Evolutionary conservation across 352 stramenopile genomes (phyloP).

Genomic region (Phytophthora podocarpi): DNA sequence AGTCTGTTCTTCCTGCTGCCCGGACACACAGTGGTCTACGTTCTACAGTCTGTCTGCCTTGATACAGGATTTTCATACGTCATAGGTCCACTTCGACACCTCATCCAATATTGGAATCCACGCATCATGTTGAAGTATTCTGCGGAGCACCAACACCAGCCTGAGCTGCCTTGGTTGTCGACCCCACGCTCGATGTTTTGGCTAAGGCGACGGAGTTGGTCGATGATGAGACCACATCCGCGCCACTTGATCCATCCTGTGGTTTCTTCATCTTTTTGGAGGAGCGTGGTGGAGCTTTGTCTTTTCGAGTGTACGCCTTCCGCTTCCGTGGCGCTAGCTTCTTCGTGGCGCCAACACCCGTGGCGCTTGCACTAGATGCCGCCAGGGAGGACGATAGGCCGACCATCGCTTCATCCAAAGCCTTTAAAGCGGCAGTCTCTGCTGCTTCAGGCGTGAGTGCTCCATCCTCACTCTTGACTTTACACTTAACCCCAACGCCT

Average conservation of each 20-base stretch:
- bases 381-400: constrained; percentile 33
- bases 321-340: constrained; percentile 68
- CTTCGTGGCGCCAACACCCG: constrained; percentile 2
- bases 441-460: constrained; percentile 32
- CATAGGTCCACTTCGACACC: constrained; percentile 4
- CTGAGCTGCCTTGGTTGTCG: constrained; percentile 1
- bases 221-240: constrained; percentile 6
- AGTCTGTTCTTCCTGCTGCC: constrained; percentile 4
- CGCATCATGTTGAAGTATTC: constrained; percentile 23
- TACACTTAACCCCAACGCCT: constrained; percentile 16
- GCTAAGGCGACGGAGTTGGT: constrained; percentile 1
- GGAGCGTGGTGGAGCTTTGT: constrained; percentile 42
- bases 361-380: constrained; percentile 12
- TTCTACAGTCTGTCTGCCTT: constrained; percentile 32
- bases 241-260: constrained; percentile 1
- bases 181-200: neutral
- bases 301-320: constrained; percentile 68
- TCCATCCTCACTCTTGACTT: constrained; percentile 17
- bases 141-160: neutral
- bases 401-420: constrained; percentile 47
- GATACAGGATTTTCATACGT: constrained; percentile 13
- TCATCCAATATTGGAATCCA: neutral
- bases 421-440: constrained; percentile 37
- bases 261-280: constrained; percentile 59
- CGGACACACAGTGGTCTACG: constrained; percentile 18